phyloP scores from a whole-genome alignment of 306 rosid species.

The Casuarina glauca region DNA sequence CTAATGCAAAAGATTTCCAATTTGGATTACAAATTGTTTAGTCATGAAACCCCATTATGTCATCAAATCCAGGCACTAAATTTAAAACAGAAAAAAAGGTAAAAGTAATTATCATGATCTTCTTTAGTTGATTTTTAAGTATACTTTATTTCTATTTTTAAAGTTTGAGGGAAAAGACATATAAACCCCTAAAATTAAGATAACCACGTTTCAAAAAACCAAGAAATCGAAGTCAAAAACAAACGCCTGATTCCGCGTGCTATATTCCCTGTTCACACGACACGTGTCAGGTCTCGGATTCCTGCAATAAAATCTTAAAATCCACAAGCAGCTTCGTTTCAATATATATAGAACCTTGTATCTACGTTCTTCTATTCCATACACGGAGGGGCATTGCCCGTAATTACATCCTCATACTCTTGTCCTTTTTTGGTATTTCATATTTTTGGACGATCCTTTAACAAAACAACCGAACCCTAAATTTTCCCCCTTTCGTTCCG shows the following conservation, averaged over 20 bases:
- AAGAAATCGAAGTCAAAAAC: background rate
- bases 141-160: too few relatives aligned
- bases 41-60: too few relatives aligned
- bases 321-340: constrained; percentile 32
- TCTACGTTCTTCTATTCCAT: constrained; percentile 23
- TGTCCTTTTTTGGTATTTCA: constrained; percentile 51
- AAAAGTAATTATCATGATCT: too few relatives aligned
- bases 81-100: too few relatives aligned
- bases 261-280: background rate
- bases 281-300: constrained; percentile 35
- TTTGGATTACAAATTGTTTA: too few relatives aligned
- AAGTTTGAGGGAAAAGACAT: too few relatives aligned
- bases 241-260: background rate
- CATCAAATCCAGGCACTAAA: too few relatives aligned
- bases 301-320: constrained; percentile 24
- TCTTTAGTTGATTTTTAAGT: too few relatives aligned
- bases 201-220: too few relatives aligned
- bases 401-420: constrained; percentile 42
- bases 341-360: constrained; percentile 37
- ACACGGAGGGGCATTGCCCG: constrained; percentile 38
- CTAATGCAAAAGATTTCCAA: too few relatives aligned
- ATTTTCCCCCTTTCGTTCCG: constrained; percentile 43
- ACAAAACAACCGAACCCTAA: constrained; percentile 50
- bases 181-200: too few relatives aligned
- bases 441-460: constrained; percentile 29